These are phyloP conservation scores for Hirschfeldia incana DNA, from an alignment of 345 rosid genomes.

Conservation along the genomic window DNA sequence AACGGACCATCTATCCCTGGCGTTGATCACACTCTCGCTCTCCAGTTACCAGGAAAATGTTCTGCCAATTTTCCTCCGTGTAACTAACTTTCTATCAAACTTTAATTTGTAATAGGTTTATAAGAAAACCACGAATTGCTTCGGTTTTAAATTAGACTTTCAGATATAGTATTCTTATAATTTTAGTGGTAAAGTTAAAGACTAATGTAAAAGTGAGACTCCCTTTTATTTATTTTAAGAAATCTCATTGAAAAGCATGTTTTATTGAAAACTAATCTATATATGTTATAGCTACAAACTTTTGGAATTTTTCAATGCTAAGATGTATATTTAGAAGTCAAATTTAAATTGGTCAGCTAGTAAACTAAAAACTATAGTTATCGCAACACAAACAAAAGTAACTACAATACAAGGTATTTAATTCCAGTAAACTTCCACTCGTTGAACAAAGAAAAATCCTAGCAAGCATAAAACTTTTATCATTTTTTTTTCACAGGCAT, in stretches of 20 bases:
- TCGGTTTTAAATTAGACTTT: neutral
- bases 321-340: neutral
- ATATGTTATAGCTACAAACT: neutral
- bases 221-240: neutral
- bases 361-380: neutral
- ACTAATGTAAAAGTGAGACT: neutral
- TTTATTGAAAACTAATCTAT: neutral
- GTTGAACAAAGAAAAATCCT: neutral
- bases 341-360: neutral
- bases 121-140: neutral
- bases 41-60: slow-evolving; percentile 80
- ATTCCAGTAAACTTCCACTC: neutral
- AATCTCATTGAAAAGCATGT: neutral
- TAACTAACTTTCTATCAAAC: slow-evolving; percentile 24
- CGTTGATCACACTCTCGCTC: slow-evolving; percentile 74
- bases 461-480: neutral
- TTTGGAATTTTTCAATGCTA: neutral
- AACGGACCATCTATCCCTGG: slow-evolving; percentile 85
- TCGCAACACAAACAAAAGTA: neutral
- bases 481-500: neutral
- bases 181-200: neutral
- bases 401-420: neutral
- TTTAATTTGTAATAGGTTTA: neutral
- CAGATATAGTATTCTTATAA: neutral
- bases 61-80: slow-evolving; percentile 77